Evolutionary conservation across 768 basidiomycete species (phyloP).

Genomic region (Hydnomerulius pinastri): DNA sequence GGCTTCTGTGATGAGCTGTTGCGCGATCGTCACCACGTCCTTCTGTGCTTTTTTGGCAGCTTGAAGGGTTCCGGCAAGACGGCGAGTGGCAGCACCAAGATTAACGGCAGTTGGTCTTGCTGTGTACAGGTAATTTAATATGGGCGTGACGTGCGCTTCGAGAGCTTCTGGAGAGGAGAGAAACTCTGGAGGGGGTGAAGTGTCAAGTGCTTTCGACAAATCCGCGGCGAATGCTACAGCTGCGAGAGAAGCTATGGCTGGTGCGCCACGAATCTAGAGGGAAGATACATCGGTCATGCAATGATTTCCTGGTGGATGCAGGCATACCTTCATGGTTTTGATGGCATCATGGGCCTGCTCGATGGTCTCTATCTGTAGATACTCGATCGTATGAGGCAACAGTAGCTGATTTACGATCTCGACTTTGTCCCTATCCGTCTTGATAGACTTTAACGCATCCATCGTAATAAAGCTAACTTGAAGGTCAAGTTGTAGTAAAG

Average conservation of each 20-base stretch:
- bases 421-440: slow-evolving; percentile 50
- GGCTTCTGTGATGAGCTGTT: slow-evolving; percentile 70
- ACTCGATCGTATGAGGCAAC: slow-evolving; percentile 75
- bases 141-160: slow-evolving; percentile 52
- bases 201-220: slow-evolving; percentile 54
- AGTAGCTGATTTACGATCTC: slow-evolving; percentile 92
- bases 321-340: slow-evolving; percentile 86
- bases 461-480: slow-evolving; percentile 5
- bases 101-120: slow-evolving; percentile 98
- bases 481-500: too few species aligned
- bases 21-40: slow-evolving; percentile 48
- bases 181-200: slow-evolving; percentile 51
- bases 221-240: slow-evolving; percentile 73
- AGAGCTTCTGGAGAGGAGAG: slow-evolving; percentile 55
- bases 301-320: neutral
- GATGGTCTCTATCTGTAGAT: slow-evolving; percentile 63
- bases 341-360: slow-evolving; percentile 92
- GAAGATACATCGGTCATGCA: neutral
- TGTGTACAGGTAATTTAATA: slow-evolving; percentile 74
- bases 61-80: slow-evolving; percentile 58
- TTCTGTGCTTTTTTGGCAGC: slow-evolving; percentile 38
- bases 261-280: slow-evolving; percentile 83
- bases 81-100: slow-evolving; percentile 80
- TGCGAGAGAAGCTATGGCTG: slow-evolving; percentile 92
- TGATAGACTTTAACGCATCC: slow-evolving; percentile 41